phyloP scores from a whole-genome alignment of 108 stramenopile genomes.

The Nitzschia sp. region DNA sequence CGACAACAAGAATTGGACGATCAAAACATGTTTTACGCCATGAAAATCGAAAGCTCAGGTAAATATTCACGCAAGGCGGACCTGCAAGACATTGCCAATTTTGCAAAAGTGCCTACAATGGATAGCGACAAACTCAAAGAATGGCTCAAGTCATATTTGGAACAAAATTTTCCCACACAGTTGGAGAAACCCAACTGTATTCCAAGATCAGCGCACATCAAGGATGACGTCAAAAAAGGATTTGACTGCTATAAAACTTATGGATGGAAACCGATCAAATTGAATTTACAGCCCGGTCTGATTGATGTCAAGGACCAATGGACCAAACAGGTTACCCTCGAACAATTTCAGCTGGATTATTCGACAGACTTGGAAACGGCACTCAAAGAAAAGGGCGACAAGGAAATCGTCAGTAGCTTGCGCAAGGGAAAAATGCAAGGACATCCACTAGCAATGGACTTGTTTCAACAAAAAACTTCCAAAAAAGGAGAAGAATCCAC shows the following conservation, averaged over 20 bases:
- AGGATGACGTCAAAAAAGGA: constrained; percentile 25
- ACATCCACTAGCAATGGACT: constrained; percentile 28
- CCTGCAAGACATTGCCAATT: constrained; percentile 22
- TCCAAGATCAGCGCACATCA: constrained; percentile 23
- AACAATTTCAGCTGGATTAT: constrained; percentile 27
- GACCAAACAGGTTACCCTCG: constrained; percentile 25
- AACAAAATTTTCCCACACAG: constrained; percentile 19
- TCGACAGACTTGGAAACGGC: constrained; percentile 22
- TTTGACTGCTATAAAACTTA: constrained; percentile 18
- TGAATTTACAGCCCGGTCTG: constrained; percentile 23
- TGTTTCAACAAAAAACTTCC: constrained; percentile 19
- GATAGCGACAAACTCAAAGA: constrained; percentile 21
- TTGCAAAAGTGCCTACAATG: constrained; percentile 14
- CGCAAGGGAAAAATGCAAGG: constrained; percentile 24
- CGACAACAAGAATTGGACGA: background rate
- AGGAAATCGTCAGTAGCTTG: constrained; percentile 16
- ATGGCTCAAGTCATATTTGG: constrained; percentile 23
- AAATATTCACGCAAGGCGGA: constrained; percentile 35
- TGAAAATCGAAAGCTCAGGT: constrained; percentile 17
- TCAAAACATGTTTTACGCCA: constrained; percentile 8
- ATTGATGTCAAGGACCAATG: constrained; percentile 27
- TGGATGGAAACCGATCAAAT: constrained; percentile 37
- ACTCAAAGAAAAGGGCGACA: constrained; percentile 18
- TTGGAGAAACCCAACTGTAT: constrained; percentile 14
- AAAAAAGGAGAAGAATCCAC: constrained; percentile 11